Evolutionary conservation across 192 early-diverging fungal species (phyloP).

Genomic region (Linnemannia zychae): DNA sequence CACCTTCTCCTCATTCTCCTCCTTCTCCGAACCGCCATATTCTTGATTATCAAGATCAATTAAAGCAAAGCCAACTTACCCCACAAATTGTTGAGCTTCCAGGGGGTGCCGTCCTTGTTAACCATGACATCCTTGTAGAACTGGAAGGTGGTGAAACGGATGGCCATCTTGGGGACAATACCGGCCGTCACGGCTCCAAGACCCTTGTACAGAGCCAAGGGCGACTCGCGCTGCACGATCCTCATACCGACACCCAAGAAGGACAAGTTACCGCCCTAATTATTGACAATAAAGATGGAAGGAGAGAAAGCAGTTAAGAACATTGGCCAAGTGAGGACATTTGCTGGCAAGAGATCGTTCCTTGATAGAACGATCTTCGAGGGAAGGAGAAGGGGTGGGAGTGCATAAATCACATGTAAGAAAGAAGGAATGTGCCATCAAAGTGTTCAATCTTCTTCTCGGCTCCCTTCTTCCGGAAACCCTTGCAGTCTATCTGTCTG

Average conservation of each 20-base stretch:
- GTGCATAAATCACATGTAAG: too few species aligned
- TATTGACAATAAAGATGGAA: too few species aligned
- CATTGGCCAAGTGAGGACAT: not conserved
- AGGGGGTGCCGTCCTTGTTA: constrained; percentile 77
- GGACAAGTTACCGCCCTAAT: constrained; percentile 57
- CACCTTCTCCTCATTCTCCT: constrained; percentile 5
- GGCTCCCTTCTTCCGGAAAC: too few species aligned
- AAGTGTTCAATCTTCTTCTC: too few species aligned
- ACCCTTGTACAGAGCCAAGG: constrained; percentile 96
- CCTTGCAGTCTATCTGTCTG: not conserved
- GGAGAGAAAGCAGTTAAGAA: not conserved
- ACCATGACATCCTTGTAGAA: constrained; percentile 88
- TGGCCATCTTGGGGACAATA: constrained; percentile 99
- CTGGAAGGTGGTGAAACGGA: constrained; percentile 97
- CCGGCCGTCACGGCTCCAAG: constrained; percentile 95
- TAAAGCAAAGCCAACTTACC: constrained; percentile 31
- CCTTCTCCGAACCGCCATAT: not conserved
- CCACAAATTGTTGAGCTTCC: constrained; percentile 67
- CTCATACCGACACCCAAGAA: constrained; percentile 90
- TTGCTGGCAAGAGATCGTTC: too few species aligned
- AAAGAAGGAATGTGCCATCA: too few species aligned
- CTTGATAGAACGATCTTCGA: too few species aligned
- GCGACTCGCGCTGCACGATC: constrained; percentile 90
- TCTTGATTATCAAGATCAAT: constrained; percentile 13
- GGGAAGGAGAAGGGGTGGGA: too few species aligned